Percentiles rank a stretch among this genome's conserved stretches.
These are phyloP conservation scores for Lactarius vividus DNA, from an alignment of 768 basidiomycete species.

Conservation along the genomic window DNA sequence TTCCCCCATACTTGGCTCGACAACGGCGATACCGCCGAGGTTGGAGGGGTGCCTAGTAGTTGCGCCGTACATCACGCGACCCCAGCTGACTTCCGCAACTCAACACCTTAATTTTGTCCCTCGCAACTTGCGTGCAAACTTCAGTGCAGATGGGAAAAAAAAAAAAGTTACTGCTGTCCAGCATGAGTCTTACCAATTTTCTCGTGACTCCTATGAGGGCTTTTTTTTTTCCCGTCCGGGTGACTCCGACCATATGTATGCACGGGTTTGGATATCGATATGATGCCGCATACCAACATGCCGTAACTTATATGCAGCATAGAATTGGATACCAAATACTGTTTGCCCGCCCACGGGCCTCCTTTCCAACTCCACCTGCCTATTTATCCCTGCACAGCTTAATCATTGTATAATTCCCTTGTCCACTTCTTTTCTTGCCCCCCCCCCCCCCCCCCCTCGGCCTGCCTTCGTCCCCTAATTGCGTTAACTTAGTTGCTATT, in stretches of 20 bases:
- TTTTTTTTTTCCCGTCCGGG: no score
- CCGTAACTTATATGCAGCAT: neutral
- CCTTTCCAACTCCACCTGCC: neutral
- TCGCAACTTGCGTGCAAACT: no score
- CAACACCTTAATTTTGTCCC: no score
- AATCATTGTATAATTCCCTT: neutral
- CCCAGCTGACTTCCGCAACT: no score
- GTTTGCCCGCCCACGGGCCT: neutral
- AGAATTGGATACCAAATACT: neutral
- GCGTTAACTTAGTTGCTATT: neutral
- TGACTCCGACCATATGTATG: neutral
- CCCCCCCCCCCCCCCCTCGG: neutral
- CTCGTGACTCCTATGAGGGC: no score
- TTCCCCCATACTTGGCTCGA: neutral
- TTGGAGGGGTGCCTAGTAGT: no score
- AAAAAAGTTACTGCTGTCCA: no score
- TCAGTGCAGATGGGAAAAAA: no score
- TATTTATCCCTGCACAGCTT: conserved; percentile 10
- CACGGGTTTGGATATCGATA: neutral
- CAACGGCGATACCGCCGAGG: no score
- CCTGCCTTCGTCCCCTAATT: neutral
- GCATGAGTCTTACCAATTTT: no score
- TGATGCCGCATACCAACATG: neutral
- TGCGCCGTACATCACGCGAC: no score
- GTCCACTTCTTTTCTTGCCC: neutral